These are phyloP conservation scores for Globisporangium sylvaticum DNA, from an alignment of 352 stramenopile genomes.

Conservation along the genomic window DNA sequence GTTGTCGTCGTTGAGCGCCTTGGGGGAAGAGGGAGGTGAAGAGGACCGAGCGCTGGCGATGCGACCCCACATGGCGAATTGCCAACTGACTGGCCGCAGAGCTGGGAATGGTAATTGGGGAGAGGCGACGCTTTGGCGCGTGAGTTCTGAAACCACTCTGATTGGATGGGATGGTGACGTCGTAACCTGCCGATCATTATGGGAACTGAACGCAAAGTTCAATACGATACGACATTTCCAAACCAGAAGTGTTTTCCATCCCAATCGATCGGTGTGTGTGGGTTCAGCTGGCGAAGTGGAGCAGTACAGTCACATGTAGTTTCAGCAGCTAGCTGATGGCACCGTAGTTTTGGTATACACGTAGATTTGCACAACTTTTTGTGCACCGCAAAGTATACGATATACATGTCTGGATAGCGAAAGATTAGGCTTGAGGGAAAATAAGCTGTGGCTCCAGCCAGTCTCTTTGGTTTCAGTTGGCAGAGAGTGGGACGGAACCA, in stretches of 20 bases:
- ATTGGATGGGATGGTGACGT: not conserved
- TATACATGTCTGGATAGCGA: no score
- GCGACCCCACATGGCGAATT: not conserved
- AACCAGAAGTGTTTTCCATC: not conserved
- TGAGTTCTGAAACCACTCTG: not conserved
- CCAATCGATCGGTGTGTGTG: not conserved
- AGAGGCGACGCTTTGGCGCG: not conserved
- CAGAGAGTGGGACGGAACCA: not conserved
- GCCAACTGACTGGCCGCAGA: not conserved
- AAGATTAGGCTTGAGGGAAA: no score
- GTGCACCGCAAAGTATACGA: no score
- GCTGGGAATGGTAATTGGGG: not conserved
- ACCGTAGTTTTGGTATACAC: no score
- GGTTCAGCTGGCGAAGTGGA: not conserved
- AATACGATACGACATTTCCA: no score
- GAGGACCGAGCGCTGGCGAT: not conserved
- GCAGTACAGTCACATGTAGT: not conserved
- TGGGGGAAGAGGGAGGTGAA: not conserved
- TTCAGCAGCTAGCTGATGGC: not conserved
- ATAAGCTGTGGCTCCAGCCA: no score
- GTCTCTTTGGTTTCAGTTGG: not conserved
- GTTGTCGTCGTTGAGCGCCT: not conserved
- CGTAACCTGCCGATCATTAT: not conserved
- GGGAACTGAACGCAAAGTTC: not conserved
- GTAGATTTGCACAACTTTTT: no score